Evolutionary conservation across 2,329 filamentous ascomycete genomes (phyloP), one percentile per base, ranked within the genome.

Genomic region (Cladosporium oxysporum): DNA sequence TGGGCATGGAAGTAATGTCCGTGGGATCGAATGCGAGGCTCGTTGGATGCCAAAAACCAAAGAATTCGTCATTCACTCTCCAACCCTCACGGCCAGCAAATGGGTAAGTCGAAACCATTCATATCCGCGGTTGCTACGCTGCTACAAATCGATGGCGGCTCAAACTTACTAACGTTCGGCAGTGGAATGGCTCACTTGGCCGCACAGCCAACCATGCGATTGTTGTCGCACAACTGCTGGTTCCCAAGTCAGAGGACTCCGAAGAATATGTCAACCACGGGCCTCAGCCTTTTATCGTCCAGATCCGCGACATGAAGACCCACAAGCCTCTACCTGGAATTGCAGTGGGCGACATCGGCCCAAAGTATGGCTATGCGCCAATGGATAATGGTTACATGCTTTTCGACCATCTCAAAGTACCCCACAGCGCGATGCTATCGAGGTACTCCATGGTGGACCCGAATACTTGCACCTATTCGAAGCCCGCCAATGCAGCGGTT

Each of bases 321-420:
- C 80, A 84, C 66, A 75, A 80, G 67, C 80, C 83, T 14, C 70
- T 84, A 5, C 69, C 78, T 5, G 82, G 82, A 1, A 82, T 85
- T 62, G 79, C 81, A 2, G 80, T 85, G 18, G 83, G 83, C n/a
- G 83, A 85, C 67, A 84, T 85, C 69, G 83, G 83, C 2, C 82
- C 83, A n/a, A 85, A 85, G 66, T 84, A 85, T 70, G 83, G 83
- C 10, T 85, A 85, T 68, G 79, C 81, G 26, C 79, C 78, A 3
- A 83, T 83, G 82, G 82, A 85, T 66, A 84, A 84, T 65, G 83
- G 81, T 0, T 85, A 85, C 71, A 82, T 84, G 80, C 77, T 85
- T 5, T 84, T 85, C 73, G 74, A 84, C 66, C 75, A 82, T 50
- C 78, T 79, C 68, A 75, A 79, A 33, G 74, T 84, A 5, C 80